Evolutionary conservation across 1,139 yeast genomes (phyloP).

Genomic region (Eremothecium cymbalariae): DNA sequence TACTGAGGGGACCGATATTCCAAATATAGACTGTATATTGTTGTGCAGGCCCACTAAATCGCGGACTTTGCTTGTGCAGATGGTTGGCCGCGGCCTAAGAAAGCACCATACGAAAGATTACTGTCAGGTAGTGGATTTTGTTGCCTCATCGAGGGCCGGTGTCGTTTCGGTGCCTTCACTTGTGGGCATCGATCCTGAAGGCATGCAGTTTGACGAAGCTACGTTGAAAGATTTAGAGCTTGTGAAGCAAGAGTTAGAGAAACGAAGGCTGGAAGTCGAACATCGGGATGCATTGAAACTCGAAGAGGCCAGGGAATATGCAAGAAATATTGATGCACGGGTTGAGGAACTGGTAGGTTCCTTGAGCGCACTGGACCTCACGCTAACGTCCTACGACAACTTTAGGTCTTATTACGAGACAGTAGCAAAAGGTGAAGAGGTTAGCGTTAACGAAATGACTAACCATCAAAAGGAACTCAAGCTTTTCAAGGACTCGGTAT

Average conservation of each 20-base stretch:
- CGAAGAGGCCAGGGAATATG: slow-evolving; percentile 7
- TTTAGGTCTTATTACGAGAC: slow-evolving; percentile 25
- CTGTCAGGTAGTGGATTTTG: slow-evolving; percentile 76
- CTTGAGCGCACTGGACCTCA: slow-evolving; percentile 24
- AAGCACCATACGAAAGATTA: slow-evolving; percentile 49
- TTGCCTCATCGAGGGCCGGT: slow-evolving; percentile 52
- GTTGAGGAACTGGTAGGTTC: slow-evolving; percentile 7
- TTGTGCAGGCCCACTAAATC: slow-evolving; percentile 80
- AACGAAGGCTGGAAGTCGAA: slow-evolving; percentile 7
- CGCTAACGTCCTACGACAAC: slow-evolving; percentile 28
- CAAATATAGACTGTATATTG: slow-evolving; percentile 74
- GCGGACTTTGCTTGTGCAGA: slow-evolving; percentile 62
- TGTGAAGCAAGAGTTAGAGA: slow-evolving; percentile 31
- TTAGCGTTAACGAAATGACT: slow-evolving; percentile 7
- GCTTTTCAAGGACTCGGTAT: slow-evolving; percentile 19
- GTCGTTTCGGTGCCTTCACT: slow-evolving; percentile 56
- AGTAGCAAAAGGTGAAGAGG: slow-evolving; percentile 7
- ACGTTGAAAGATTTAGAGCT: slow-evolving; percentile 30
- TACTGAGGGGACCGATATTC: slow-evolving; percentile 94
- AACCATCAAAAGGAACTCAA: slow-evolving; percentile 13
- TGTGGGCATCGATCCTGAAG: slow-evolving; percentile 37
- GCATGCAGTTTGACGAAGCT: slow-evolving; percentile 32
- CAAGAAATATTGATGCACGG: slow-evolving; percentile 3
- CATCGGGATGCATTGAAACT: slow-evolving; percentile 6
- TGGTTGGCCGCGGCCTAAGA: slow-evolving; percentile 88